phyloP scores from a whole-genome alignment of 768 basidiomycete genomes.

The Suillus subalutaceus region DNA sequence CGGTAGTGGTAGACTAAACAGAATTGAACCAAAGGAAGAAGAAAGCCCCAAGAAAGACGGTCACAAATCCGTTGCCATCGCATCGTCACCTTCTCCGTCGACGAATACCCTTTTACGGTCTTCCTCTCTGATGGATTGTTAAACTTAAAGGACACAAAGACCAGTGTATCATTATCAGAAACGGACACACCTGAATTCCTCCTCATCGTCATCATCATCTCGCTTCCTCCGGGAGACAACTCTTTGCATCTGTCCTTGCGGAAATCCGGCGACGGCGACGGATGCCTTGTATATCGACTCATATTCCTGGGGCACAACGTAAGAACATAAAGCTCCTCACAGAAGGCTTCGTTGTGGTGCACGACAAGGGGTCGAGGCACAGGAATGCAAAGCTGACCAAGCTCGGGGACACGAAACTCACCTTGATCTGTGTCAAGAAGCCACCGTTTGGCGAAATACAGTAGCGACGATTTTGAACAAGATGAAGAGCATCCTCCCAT shows the following conservation, averaged over 20 bases:
- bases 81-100: conserved; percentile 31
- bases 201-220: conserved; percentile 74
- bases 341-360: neutral
- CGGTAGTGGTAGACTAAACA: conserved; percentile 1
- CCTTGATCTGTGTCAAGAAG: conserved; percentile 92
- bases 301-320: conserved; percentile 66
- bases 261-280: conserved; percentile 65
- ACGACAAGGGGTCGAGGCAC: neutral
- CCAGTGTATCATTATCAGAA: neutral
- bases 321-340: conserved; percentile 4
- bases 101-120: conserved; percentile 48
- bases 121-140: conserved; percentile 34
- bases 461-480: conserved; percentile 89
- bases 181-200: conserved; percentile 40
- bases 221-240: conserved; percentile 65
- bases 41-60: neutral
- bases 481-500: conserved; percentile 87
- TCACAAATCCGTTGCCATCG: conserved; percentile 37
- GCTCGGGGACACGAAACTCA: conserved; percentile 27
- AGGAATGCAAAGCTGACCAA: neutral
- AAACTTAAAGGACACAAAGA: neutral
- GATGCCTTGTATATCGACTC: conserved; percentile 89
- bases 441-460: conserved; percentile 93
- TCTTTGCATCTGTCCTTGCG: conserved; percentile 42
- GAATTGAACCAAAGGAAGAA: neutral